These are phyloP conservation scores for Venturiaceae sp. DNA, from an alignment of 2,329 filamentous ascomycete genomes.

Conservation along the genomic window DNA sequence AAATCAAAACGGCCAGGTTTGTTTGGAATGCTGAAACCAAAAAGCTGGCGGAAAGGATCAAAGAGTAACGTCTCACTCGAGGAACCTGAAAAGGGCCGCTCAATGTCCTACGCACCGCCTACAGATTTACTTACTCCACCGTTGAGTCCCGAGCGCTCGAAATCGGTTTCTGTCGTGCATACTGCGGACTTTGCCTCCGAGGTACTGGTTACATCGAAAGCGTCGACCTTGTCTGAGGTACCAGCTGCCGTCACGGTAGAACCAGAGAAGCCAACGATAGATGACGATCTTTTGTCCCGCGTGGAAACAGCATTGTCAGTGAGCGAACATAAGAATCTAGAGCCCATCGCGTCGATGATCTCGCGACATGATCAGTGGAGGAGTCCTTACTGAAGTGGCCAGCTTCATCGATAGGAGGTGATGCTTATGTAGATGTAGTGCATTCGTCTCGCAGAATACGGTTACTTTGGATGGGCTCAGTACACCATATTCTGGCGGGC, in stretches of 20 bases:
- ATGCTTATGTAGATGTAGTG: too few species aligned
- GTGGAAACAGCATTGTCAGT: not conserved
- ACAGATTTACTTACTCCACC: slow-evolving; percentile 2
- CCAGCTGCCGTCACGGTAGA: not conserved
- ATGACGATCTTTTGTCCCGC: not conserved
- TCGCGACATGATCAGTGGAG: slow-evolving; percentile 7
- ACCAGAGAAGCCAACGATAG: not conserved
- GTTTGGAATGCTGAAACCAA: slow-evolving; percentile 2
- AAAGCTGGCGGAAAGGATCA: slow-evolving; percentile 3
- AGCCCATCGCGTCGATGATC: slow-evolving; percentile 6
- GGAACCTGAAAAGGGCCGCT: slow-evolving; percentile 2
- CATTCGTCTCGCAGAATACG: too few species aligned
- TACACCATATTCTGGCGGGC: too few species aligned
- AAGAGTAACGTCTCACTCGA: not conserved
- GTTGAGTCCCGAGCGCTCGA: slow-evolving; percentile 1
- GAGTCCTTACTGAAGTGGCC: not conserved
- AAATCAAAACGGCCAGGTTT: not conserved
- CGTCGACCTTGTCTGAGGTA: too few species aligned
- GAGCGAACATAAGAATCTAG: not conserved
- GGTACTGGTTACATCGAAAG: not conserved
- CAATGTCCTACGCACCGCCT: not conserved
- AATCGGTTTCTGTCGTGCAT: not conserved
- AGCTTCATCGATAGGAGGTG: not conserved
- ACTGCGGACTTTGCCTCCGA: not conserved
- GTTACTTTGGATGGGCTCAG: too few species aligned